Base-by-base conservation (phyloP, 2,329 filamentous ascomycete genomes). In the Botrytis byssoidea region DNA sequence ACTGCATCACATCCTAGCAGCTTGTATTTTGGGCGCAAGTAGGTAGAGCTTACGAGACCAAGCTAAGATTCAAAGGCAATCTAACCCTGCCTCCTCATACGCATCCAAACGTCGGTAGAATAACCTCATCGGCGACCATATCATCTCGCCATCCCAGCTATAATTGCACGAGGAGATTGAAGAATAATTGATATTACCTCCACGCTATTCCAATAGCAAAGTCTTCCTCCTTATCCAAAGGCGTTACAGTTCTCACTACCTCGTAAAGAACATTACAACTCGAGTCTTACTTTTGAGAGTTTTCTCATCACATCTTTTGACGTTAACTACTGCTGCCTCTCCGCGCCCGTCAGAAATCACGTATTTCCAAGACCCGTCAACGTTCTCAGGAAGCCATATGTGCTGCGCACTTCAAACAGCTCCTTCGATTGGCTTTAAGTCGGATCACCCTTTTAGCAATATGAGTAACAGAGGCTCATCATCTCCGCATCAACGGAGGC, bases 381-480 rank as follows among this genome's bases (percentile, higher is more conserved):
- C 9, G 20, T 61, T 60, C 29, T 40, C 40, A 70, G 20, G 22
- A 35, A 57, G 60, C 64, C 48, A 75, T 76, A 80, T 80, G 79
- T 78, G 71, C 76, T 78, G 76, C 76, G 74, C 71, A 55, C 66
- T 79, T 57, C 74, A 68, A 74, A 65, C 65, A 32, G 67, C 66
- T 66, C 73, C 76, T 73, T 77, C 77, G 76, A 77, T 74, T 77
- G 78, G 74, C 77, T 79, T 76, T 64, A 74, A 74, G 78, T 80
- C 78, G 75, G 77, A 79, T 78, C 79, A 79, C 76, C 70, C 51
- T 65, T 74, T 74, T 60, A 66, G 68, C 71, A 59, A 63, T 35
- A 79, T 80, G 78, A 77, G 74, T 75, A 74, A 77, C 55, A 76
- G 57, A 73, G 65, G 69, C 64, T 73, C 77, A 65, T 57, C 65